Conservation (phyloP, 1,139 yeast genomes). For the Candida neerlandica region DNA sequence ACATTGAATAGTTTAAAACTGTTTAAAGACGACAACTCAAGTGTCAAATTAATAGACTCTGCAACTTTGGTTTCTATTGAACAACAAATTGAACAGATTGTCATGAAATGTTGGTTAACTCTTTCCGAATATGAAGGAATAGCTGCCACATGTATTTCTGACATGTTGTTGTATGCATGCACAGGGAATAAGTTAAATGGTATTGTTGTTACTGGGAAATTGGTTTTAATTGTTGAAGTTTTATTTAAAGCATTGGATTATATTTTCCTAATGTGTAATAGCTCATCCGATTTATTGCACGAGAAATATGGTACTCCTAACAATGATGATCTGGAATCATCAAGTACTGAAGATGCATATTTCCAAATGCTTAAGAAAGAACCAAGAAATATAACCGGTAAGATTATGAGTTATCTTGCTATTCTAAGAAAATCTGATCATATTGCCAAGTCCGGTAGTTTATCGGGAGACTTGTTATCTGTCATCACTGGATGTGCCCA, state of each 20-base stretch:
- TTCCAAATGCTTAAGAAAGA: conserved; percentile 58
- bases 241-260: conserved; percentile 77
- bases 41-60: conserved; percentile 39
- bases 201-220: conserved; percentile 67
- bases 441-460: conserved; percentile 58
- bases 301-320: conserved; percentile 8
- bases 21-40: conserved; percentile 7
- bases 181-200: conserved; percentile 75
- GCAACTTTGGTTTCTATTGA: conserved; percentile 60
- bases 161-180: conserved; percentile 87
- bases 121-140: conserved; percentile 89
- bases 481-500: conserved; percentile 94
- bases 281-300: conserved; percentile 11
- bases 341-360: conserved; percentile 18
- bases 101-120: conserved; percentile 84
- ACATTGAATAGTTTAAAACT: conserved; percentile 22
- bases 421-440: conserved; percentile 61
- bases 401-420: conserved; percentile 75
- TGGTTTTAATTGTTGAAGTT: conserved; percentile 74
- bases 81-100: conserved; percentile 63
- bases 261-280: conserved; percentile 23
- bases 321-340: conserved; percentile 18
- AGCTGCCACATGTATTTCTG: conserved; percentile 89
- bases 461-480: conserved; percentile 61
- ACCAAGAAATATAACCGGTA: conserved; percentile 86